Base-by-base conservation (phyloP, 768 basidiomycete species). In the Phlegmacium glaucopus region DNA sequence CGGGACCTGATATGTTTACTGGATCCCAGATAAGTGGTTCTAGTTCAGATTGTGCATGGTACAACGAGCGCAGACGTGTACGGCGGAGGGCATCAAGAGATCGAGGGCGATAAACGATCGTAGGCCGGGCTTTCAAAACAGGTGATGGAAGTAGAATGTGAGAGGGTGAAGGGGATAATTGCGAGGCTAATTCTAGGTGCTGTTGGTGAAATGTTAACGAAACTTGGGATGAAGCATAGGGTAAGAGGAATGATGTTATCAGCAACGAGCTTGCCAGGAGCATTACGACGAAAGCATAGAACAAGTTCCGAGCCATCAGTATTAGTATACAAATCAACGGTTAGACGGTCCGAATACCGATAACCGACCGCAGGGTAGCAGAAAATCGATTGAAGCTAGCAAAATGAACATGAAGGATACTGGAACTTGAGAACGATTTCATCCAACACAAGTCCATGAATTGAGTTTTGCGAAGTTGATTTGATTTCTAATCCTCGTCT, bases 1-100 rank as follows among this genome's bases (percentile, higher is more conserved):
- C 87, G 0, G 95, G 95, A 4, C 75, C 90, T 4, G 77, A 70
- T 9, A 90, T 71, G 36, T 82, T 71, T 3, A 79, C 62, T 40
- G 75, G 71, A 28, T 87, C 80, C 94, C 94, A 96, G 35, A 79
- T 69, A 1, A 85, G 57, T 2, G 58, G 56, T 42, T 82, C 77
- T 4, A 40, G 27, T 11, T 54, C 53, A 56, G 74, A 78, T 63
- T 85, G 71, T 12, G 58, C 64, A 27, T 70, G 59, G 15, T 63
- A 65, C 34, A 80, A 58, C 5, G 84, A 86, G 42, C 75, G 68
- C 36, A 67, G 61, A 8, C 85, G 75, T 9, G 79, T 81, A 42
- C 67, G 67, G 48, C 82, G 75, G 11, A 82, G 63, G 8, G 68
- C 74, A 10, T 70, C 68, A 10, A 70, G 64, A 6, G 81, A 82